phyloP scores from a whole-genome alignment of 106 monocot genomes.

The Amphibolis antarctica region DNA sequence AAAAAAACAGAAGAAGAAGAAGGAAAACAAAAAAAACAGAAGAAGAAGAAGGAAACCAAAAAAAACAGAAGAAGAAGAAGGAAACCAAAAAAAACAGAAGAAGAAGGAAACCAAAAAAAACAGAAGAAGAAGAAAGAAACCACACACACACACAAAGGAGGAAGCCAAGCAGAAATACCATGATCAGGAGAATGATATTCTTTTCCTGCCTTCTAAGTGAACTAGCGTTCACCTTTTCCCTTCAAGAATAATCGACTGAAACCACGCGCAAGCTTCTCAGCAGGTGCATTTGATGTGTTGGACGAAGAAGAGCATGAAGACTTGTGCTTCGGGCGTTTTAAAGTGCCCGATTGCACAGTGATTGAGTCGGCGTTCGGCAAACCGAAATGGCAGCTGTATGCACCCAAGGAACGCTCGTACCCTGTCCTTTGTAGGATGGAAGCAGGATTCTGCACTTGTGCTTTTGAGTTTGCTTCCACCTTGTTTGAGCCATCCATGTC shows the following conservation, averaged over 20 bases:
- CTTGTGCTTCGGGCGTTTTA: constrained; percentile 9
- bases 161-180: too few relatives aligned
- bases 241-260: constrained; percentile 35
- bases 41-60: too few relatives aligned
- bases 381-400: neutral
- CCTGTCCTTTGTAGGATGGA: constrained; percentile 2
- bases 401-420: constrained; percentile 10
- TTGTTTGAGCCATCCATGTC: neutral
- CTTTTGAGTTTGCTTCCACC: neutral
- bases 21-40: too few relatives aligned
- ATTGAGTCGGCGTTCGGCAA: constrained; percentile 9
- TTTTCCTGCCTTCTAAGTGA: too few relatives aligned
- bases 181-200: too few relatives aligned
- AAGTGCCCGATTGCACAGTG: constrained; percentile 10
- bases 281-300: neutral
- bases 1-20: too few relatives aligned
- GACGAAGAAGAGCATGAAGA: neutral
- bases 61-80: too few relatives aligned
- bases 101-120: too few relatives aligned
- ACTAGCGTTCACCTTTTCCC: constrained; percentile 16
- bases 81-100: too few relatives aligned
- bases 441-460: constrained; percentile 2
- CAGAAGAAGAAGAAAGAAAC: too few relatives aligned
- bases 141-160: too few relatives aligned
- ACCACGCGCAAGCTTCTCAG: constrained; percentile 17